A percentile compares a stretch with the other conserved stretches of the same genome.
Evolutionary conservation across 805 yeast species (phyloP).

Genomic region (Candida insectalens): DNA sequence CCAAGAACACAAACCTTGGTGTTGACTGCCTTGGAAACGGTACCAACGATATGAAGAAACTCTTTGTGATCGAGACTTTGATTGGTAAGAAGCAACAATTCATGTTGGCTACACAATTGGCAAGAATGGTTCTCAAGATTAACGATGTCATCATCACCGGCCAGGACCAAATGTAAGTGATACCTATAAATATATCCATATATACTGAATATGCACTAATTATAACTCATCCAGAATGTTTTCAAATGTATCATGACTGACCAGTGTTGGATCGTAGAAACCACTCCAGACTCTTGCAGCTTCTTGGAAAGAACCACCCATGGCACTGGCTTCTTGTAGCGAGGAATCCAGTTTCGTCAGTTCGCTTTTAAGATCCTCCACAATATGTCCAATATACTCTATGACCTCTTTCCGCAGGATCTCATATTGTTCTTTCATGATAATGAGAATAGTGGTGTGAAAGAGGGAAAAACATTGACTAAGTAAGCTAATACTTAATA

Average conservation of each 20-base stretch:
- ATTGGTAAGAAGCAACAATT: slow-evolving; percentile 97
- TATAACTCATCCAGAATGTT: no score
- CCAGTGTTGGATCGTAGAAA: slow-evolving; percentile 12
- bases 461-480: no score
- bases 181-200: slow-evolving; percentile 1
- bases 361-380: slow-evolving; percentile 7
- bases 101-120: slow-evolving; percentile 89
- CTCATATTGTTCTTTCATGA: no score
- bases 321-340: slow-evolving; percentile 5
- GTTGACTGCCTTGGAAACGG: slow-evolving; percentile 91
- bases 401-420: slow-evolving; percentile 1
- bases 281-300: slow-evolving; percentile 13
- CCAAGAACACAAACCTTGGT: slow-evolving; percentile 64
- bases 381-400: slow-evolving; percentile 1
- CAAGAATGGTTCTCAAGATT: slow-evolving; percentile 95
- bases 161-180: slow-evolving; percentile 18
- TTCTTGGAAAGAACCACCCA: slow-evolving; percentile 7
- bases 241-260: no score
- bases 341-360: slow-evolving; percentile 8
- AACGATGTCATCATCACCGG: slow-evolving; percentile 83
- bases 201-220: not conserved
- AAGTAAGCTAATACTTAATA: no score
- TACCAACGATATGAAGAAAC: slow-evolving; percentile 84
- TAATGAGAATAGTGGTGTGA: no score
- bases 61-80: slow-evolving; percentile 92